Evolutionary conservation across 75 land plant species (phyloP), one percentile per base, ranked within the genome.

Genomic region (Pinus tabuliformis): DNA sequence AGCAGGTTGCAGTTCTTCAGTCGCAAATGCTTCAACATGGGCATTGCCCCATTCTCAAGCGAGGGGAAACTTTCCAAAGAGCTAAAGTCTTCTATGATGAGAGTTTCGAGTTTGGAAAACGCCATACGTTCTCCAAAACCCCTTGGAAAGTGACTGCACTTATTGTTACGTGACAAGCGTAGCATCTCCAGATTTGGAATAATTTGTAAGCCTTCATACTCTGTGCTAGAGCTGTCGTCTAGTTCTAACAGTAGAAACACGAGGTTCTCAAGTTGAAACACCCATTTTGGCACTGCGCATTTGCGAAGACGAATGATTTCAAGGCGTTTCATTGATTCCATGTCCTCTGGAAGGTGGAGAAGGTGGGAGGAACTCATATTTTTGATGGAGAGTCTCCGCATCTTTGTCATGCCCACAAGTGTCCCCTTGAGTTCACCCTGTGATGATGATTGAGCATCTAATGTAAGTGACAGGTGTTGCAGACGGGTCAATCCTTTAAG

Each of bases 301-400:
- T 65, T 65, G 70, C 37, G 45, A 4, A 65, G 70, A 6, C 37
- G 70, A 65, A 65, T n/a, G 16, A 65, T 36, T 8, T 65, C 70
- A 17, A 65, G 49, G 33, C 49, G 70, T 6, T 20, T 7, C 70
- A 65, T 65, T 1, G 0, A 0, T 36, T 37, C 49, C 70, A 37
- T 65, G 70, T 26, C 26, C 26, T 36, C 70, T 3, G 70, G 70
- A 16, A 65, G 70, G 1, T 37, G 49, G 18, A 65, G n/a, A 7
- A 16, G 20, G 45, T 6, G 6, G 2, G 33, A 37, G 4, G 45
- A 42, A 37, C 30, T 42, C 0, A 0, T 4, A 37, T 65, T 65
- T 20, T 18, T 15, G 1, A 37, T 5, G 2, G 37, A 65, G 3
- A 65, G 18, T n/a, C 6, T 65, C 18, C 70, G 6, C 70, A 37